Evolutionary conservation across 116 monocot species (phyloP).

Genomic region (Dioscorea cayenensis): DNA sequence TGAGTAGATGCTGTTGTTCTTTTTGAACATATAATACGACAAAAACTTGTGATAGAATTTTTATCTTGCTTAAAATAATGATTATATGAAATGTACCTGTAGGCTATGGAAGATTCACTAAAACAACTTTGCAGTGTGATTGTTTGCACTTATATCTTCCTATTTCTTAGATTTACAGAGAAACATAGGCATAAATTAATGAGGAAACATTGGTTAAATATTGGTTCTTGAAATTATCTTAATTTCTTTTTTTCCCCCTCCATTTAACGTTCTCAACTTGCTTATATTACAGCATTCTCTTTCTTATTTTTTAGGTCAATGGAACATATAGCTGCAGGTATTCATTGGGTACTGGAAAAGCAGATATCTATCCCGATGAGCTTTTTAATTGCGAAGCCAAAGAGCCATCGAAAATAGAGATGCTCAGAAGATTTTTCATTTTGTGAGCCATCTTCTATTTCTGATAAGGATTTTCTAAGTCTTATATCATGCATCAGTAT

Average conservation of each 20-base stretch:
- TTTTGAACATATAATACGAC: too few relatives aligned
- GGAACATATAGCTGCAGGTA: constrained; percentile 85
- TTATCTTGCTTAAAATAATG: too few relatives aligned
- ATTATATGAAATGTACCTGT: too few relatives aligned
- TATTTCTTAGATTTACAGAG: too few relatives aligned
- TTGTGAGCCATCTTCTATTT: constrained; percentile 35
- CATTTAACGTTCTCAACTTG: not conserved
- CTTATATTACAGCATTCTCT: not conserved
- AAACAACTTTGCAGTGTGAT: too few relatives aligned
- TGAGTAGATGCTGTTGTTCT: not conserved
- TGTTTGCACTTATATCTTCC: too few relatives aligned
- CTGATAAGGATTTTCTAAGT: too few relatives aligned
- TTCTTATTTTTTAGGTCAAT: constrained; percentile 46
- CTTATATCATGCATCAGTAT: too few relatives aligned
- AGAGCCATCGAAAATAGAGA: constrained; percentile 52
- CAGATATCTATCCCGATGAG: constrained; percentile 60
- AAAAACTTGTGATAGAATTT: too few relatives aligned
- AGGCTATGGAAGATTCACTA: too few relatives aligned
- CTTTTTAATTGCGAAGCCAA: constrained; percentile 70
- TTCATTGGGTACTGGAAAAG: constrained; percentile 50
- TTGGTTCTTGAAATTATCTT: not conserved
- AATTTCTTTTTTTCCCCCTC: not conserved
- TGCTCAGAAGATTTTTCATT: constrained; percentile 53
- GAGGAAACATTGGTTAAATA: not conserved
- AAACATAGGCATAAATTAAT: not conserved